phyloP scores from a whole-genome alignment of 176 grass and related monocot species.

The Elaeis guineensis region DNA sequence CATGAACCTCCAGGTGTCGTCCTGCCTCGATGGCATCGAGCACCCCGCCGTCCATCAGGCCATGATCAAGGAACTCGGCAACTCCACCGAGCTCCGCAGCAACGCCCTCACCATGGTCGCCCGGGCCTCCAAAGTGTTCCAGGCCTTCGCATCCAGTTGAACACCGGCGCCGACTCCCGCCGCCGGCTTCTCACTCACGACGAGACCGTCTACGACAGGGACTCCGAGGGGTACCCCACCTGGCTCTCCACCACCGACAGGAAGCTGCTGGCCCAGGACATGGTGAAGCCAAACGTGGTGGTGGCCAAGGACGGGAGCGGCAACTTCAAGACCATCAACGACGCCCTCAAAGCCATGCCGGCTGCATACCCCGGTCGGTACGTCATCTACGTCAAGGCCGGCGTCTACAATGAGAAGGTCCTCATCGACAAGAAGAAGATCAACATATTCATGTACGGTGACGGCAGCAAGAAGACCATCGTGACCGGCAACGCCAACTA shows the following conservation, averaged over 20 bases:
- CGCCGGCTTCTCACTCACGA: slow-evolving; percentile 33
- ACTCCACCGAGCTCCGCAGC: slow-evolving; percentile 76
- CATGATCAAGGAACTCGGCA: slow-evolving; percentile 61
- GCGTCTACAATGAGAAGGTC: slow-evolving; percentile 73
- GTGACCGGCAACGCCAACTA: slow-evolving; percentile 30
- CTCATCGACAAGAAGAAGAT: slow-evolving; percentile 29
- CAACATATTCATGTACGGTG: slow-evolving; percentile 88
- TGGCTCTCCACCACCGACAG: slow-evolving; percentile 49
- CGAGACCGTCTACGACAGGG: slow-evolving; percentile 5
- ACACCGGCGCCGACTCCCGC: slow-evolving; percentile 3
- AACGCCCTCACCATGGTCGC: slow-evolving; percentile 81
- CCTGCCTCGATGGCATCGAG: slow-evolving; percentile 72
- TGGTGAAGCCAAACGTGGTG: slow-evolving; percentile 51
- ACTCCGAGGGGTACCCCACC: slow-evolving; percentile 18
- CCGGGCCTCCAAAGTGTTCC: slow-evolving; percentile 19
- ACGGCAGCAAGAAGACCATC: neutral
- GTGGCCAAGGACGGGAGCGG: slow-evolving; percentile 85
- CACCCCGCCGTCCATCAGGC: slow-evolving; percentile 43
- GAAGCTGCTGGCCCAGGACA: slow-evolving; percentile 33
- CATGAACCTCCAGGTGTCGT: slow-evolving; percentile 60
- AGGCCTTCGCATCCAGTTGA: neutral
- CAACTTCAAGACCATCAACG: slow-evolving; percentile 71
- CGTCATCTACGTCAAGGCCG: slow-evolving; percentile 90
- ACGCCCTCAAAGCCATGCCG: slow-evolving; percentile 45
- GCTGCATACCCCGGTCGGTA: slow-evolving; percentile 30